Conservation (phyloP, 2,329 filamentous ascomycete species). For the Elsinoe australis region DNA sequence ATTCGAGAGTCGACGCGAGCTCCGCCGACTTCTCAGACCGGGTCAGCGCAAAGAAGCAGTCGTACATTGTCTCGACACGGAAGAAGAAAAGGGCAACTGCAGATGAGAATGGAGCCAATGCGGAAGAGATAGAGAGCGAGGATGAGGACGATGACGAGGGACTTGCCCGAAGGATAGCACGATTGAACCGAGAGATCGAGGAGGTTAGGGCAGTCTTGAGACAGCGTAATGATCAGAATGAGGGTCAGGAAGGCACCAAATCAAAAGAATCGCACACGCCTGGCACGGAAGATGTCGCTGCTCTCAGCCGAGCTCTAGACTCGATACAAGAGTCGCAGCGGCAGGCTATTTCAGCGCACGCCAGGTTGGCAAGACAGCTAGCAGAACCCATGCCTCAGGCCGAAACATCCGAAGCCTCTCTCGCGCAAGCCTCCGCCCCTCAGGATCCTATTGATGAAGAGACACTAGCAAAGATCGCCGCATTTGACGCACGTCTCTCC, state of each 20-base stretch:
- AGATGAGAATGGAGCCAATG: neutral
- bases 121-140: constrained; percentile 32
- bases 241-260: constrained; percentile 12
- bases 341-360: constrained; percentile 17
- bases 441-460: constrained; percentile 37
- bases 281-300: constrained; percentile 15
- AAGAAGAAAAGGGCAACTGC: constrained; percentile 48
- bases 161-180: constrained; percentile 37
- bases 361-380: constrained; percentile 16
- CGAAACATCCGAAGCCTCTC: constrained; percentile 5
- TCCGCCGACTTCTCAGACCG: constrained; percentile 86
- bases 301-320: constrained; percentile 18
- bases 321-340: constrained; percentile 18
- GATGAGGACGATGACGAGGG: constrained; percentile 45
- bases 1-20: constrained; percentile 65
- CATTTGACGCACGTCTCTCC: constrained; percentile 76
- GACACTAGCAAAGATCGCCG: constrained; percentile 69
- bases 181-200: constrained; percentile 42
- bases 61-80: constrained; percentile 68
- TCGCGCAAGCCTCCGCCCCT: neutral
- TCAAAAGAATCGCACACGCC: constrained; percentile 1
- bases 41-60: constrained; percentile 71
- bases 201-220: constrained; percentile 67
- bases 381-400: neutral
- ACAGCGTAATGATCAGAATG: constrained; percentile 44